Conservation (phyloP, 768 basidiomycete genomes). For the Pleurotus djamor region DNA sequence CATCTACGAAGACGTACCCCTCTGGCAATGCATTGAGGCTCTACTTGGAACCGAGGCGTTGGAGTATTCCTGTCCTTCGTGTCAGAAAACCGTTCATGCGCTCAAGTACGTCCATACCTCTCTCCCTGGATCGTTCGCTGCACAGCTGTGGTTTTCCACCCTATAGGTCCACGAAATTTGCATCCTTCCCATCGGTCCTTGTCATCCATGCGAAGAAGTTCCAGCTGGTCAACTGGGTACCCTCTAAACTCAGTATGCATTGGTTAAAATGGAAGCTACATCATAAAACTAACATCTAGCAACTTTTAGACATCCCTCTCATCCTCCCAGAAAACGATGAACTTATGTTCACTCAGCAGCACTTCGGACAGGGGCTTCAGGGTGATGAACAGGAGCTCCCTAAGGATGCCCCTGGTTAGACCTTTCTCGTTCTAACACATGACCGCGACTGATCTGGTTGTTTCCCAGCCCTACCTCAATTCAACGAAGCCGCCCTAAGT, state of each 20-base stretch:
- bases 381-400: conserved; percentile 69
- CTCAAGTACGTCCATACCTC: conserved; percentile 54
- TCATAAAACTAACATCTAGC: too few species aligned
- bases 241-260: conserved; percentile 80
- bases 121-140: neutral
- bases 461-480: conserved; percentile 47
- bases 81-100: conserved; percentile 66
- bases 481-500: conserved; percentile 71
- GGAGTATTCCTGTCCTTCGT: conserved; percentile 81
- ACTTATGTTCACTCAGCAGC: conserved; percentile 56
- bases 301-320: conserved; percentile 78
- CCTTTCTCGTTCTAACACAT: neutral
- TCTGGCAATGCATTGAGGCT: conserved; percentile 61
- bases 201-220: conserved; percentile 93
- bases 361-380: conserved; percentile 71
- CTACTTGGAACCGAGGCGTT: conserved; percentile 60
- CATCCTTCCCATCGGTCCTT: conserved; percentile 86
- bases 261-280: too few species aligned
- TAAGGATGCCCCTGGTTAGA: conserved; percentile 39
- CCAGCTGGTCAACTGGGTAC: conserved; percentile 96
- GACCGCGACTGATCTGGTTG: conserved; percentile 5
- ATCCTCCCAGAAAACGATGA: conserved; percentile 56
- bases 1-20: conserved; percentile 57
- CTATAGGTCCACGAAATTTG: conserved; percentile 70
- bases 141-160: neutral